phyloP scores from a whole-genome alignment of 345 rosid genomes.

The Melaleuca quinquenervia region DNA sequence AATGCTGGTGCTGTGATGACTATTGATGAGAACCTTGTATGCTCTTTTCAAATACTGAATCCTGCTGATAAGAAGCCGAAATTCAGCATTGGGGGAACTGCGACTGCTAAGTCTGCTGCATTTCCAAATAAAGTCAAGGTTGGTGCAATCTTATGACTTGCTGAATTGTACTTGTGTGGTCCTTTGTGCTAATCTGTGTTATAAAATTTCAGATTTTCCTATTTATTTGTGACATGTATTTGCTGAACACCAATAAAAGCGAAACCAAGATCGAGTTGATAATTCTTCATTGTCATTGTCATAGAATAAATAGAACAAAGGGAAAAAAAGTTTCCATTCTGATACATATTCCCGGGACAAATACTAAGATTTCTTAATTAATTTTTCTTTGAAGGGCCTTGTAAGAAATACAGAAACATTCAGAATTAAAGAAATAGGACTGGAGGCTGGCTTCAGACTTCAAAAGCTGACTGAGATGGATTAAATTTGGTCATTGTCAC shows the following conservation, averaged over 20 bases:
- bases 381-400: neutral
- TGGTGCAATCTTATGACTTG: neutral
- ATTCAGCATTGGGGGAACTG: conserved; percentile 40
- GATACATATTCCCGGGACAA: neutral
- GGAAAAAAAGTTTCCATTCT: neutral
- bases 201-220: neutral
- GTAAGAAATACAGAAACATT: neutral
- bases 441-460: neutral
- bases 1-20: conserved; percentile 94
- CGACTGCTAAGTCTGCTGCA: conserved; percentile 27
- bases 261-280: neutral
- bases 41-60: conserved; percentile 78
- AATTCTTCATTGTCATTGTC: neutral
- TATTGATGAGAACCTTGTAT: conserved; percentile 50
- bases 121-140: conserved; percentile 49
- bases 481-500: neutral
- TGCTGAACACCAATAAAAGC: neutral
- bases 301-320: neutral
- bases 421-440: neutral
- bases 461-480: neutral
- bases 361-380: neutral
- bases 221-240: neutral
- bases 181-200: neutral
- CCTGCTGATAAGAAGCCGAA: conserved; percentile 51
- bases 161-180: neutral